A percentile compares a stretch with the other conserved stretches of the same genome.
Evolutionary conservation across 306 rosid species (phyloP).

Genomic region (Inga leiocalycina): DNA sequence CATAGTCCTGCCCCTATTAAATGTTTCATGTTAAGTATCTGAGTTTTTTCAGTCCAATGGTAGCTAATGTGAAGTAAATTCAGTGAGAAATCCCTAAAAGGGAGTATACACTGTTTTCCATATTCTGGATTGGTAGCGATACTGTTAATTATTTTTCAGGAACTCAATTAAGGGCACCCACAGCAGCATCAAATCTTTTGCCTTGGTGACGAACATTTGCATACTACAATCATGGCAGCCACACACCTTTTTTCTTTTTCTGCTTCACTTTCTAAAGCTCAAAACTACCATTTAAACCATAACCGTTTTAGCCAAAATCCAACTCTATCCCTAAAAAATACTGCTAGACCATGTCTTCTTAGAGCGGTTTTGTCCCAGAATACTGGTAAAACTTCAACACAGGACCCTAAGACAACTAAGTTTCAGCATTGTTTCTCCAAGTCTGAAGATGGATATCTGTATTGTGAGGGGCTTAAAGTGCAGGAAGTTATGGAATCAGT

Average conservation of each 20-base stretch:
- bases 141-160: slow-evolving; percentile 13
- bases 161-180: not conserved
- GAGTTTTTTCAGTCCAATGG: not conserved
- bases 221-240: slow-evolving; percentile 57
- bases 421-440: slow-evolving; percentile 79
- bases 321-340: slow-evolving; percentile 33
- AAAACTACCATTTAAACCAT: slow-evolving; percentile 32
- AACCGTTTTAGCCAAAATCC: slow-evolving; percentile 46
- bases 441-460: slow-evolving; percentile 79
- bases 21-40: not conserved
- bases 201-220: not conserved
- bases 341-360: slow-evolving; percentile 41
- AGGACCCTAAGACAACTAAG: slow-evolving; percentile 36
- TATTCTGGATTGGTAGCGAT: not conserved
- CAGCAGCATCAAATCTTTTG: not conserved
- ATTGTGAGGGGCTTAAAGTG: slow-evolving; percentile 68
- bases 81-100: not conserved
- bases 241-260: slow-evolving; percentile 49
- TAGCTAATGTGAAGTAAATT: not conserved
- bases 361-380: slow-evolving; percentile 66
- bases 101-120: not conserved
- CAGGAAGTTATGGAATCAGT: slow-evolving; percentile 89
- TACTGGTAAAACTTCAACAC: slow-evolving; percentile 40
- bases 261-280: slow-evolving; percentile 45
- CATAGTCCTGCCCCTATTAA: not conserved